Percentiles rank a stretch among this genome's conserved stretches.
These are phyloP conservation scores for Cladorrhinum sp. DNA, from an alignment of 2,329 filamentous ascomycete species.

Conservation along the genomic window DNA sequence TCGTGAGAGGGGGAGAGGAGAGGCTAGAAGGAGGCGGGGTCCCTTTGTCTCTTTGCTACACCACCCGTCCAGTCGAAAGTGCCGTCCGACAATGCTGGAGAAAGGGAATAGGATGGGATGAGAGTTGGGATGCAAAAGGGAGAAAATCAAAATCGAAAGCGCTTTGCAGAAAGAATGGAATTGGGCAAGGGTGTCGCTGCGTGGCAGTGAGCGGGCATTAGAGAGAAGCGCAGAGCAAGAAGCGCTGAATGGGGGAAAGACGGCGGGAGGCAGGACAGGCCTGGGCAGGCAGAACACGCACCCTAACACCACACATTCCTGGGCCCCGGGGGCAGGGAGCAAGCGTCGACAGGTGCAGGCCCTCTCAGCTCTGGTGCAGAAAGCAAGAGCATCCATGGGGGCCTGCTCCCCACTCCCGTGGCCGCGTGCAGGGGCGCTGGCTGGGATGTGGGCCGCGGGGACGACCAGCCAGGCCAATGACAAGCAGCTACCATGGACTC, in stretches of 20 bases:
- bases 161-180: neutral
- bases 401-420: constrained; percentile 19
- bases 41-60: constrained; percentile 18
- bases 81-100: constrained; percentile 10
- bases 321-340: neutral
- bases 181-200: neutral
- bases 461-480: constrained; percentile 17
- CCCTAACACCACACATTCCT: neutral
- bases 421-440: constrained; percentile 24
- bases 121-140: constrained; percentile 7
- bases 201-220: constrained; percentile 5
- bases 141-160: neutral
- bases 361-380: constrained; percentile 6
- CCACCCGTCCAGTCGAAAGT: neutral
- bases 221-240: no score
- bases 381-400: constrained; percentile 15
- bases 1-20: neutral
- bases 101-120: constrained; percentile 8
- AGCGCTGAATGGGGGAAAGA: constrained; percentile 13
- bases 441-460: constrained; percentile 21
- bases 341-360: neutral
- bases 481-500: neutral
- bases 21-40: constrained; percentile 16
- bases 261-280: constrained; percentile 9
- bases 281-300: constrained; percentile 12